phyloP scores from a whole-genome alignment of 139 green algal species.

The Tetradesmus lagerheimii region DNA sequence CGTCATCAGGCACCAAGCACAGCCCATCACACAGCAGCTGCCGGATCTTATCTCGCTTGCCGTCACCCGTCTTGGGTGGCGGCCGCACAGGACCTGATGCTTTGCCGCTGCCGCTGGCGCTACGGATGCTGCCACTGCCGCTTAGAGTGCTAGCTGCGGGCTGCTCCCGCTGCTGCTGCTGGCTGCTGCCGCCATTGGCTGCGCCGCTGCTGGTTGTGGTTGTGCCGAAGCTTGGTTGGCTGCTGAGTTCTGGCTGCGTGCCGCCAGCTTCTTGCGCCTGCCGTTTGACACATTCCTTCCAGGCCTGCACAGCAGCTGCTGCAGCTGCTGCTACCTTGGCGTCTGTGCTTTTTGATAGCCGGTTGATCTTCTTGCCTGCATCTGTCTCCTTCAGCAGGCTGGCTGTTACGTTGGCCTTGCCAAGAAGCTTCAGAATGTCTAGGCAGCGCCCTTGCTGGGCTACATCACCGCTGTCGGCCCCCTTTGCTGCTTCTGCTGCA shows the following conservation, averaged over 20 bases:
- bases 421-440: conserved; percentile 73
- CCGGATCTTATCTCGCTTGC: conserved; percentile 45
- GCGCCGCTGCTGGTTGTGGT: conserved; percentile 6
- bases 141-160: background rate
- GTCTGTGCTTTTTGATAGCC: conserved; percentile 78
- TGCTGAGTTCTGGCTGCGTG: conserved; percentile 24
- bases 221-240: conserved; percentile 22
- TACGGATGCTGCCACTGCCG: background rate
- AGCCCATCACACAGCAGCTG: conserved; percentile 38
- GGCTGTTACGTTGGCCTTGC: conserved; percentile 66
- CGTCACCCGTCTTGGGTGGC: background rate
- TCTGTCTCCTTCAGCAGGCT: conserved; percentile 78
- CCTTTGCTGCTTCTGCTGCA: conserved; percentile 50
- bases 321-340: conserved; percentile 65
- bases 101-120: background rate
- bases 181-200: background rate
- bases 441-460: conserved; percentile 71
- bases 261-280: conserved; percentile 48
- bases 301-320: conserved; percentile 68
- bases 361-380: conserved; percentile 83
- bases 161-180: conserved; percentile 8
- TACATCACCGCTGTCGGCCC: conserved; percentile 57
- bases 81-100: background rate
- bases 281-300: conserved; percentile 78
- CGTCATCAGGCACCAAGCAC: conserved; percentile 17